Evolutionary conservation across 2,329 filamentous ascomycete genomes (phyloP).

Genomic region (Helotiales sp.): DNA sequence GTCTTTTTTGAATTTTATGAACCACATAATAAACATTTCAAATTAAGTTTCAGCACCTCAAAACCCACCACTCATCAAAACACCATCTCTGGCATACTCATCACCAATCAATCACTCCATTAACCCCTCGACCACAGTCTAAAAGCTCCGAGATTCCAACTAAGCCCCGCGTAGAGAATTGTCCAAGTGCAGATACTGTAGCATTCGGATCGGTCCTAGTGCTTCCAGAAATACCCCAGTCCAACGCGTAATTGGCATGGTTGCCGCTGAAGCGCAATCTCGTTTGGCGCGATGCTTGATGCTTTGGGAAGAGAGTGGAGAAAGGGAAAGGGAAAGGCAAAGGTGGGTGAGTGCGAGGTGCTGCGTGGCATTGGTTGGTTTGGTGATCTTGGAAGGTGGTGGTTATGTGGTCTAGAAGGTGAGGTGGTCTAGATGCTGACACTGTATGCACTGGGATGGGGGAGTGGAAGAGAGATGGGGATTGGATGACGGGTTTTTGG

Average conservation of each 20-base stretch:
- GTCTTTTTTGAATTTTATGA: not conserved
- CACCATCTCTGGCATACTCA: no score
- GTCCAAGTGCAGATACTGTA: not conserved
- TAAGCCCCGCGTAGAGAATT: not conserved
- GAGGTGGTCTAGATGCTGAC: not conserved
- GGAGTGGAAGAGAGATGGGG: no score
- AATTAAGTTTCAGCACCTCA: not conserved
- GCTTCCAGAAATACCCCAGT: not conserved
- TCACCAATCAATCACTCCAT: not conserved
- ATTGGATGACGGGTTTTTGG: not conserved
- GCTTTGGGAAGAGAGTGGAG: not conserved
- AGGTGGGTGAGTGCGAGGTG: not conserved
- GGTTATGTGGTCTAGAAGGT: not conserved
- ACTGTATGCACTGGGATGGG: no score
- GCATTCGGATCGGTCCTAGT: not conserved
- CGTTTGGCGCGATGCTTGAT: not conserved
- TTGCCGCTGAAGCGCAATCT: not conserved
- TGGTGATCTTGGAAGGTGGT: not conserved
- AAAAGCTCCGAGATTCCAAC: not conserved
- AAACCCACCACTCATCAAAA: not conserved
- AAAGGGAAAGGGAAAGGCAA: no score
- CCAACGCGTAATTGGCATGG: not conserved
- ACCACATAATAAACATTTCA: not conserved
- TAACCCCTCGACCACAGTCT: not conserved
- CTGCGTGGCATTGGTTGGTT: constrained; percentile 1